Base-by-base conservation (phyloP, 176 grass and related monocot genomes). In the Poa pratensis region DNA sequence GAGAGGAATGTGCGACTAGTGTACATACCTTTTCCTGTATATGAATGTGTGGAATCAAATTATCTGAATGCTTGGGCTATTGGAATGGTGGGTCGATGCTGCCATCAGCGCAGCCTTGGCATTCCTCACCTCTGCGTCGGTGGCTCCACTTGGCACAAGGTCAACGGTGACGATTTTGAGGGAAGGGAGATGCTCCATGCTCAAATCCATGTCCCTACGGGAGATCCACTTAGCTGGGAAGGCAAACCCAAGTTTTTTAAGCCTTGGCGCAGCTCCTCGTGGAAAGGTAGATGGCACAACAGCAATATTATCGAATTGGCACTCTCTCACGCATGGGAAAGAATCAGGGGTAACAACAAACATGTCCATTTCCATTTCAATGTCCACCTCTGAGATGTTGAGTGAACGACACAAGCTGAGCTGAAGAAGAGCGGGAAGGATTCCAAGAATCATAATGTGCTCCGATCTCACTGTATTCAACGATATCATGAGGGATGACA, bases 181-280 rank as follows among this genome's bases (percentile, higher is more conserved):
- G 3, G 48, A 75, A 52, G 48, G 24, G 7, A 75, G 73, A 50
- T 34, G 7, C 5, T 3, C 16, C 34, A 75, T 16, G 26, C 26
- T 7, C 24, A 53, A 5, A 49, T 26, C 15, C 7, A 32, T 9
- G 14, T 30, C 26, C 4, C 48, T 26, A 32, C 2, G 15, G 22
- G 5, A 6, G 5, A 48, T 7, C 43, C 10, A 16, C 6, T 0
- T 9, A 3, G 9, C 14, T 17, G 22, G n/a, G 19, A 27, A 24
- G 16, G 0, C 0, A 11, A 73, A 73, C 0, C 0, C 0, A 48
- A 73, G 22, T 2, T 0, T 0, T 22, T 43, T 6, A 49, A 73
- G 6, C 42, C 13, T 51, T 48, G 70, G 70, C 22, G 26, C 26
- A 7, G 70, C 75, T 83, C 59, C 77, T 3, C 0, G 48, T 84